These are phyloP conservation scores for Cercospora sesami DNA, from an alignment of 2,329 filamentous ascomycete genomes.

Conservation along the genomic window DNA sequence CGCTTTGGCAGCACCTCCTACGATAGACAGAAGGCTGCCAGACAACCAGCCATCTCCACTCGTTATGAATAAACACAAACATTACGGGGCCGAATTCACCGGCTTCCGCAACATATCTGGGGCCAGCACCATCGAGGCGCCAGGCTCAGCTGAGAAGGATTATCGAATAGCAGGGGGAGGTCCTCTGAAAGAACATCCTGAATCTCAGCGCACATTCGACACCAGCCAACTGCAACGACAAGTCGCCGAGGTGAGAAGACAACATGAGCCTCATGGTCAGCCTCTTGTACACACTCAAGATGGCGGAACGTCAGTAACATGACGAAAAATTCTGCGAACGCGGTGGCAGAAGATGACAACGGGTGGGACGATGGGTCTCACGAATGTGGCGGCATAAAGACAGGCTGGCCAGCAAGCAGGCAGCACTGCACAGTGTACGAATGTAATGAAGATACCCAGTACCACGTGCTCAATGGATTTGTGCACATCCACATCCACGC, in stretches of 20 bases:
- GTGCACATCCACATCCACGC: neutral
- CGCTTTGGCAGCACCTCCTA: slow-evolving; percentile 33
- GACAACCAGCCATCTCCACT: slow-evolving; percentile 30
- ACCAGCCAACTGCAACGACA: slow-evolving; percentile 33
- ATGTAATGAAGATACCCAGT: slow-evolving; percentile 8
- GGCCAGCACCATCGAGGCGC: slow-evolving; percentile 40
- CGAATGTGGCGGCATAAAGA: neutral
- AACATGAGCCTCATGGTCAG: slow-evolving; percentile 28
- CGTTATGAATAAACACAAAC: slow-evolving; percentile 32
- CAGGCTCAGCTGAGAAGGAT: slow-evolving; percentile 30
- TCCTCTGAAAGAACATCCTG: slow-evolving; percentile 26
- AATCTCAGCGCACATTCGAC: slow-evolving; percentile 31
- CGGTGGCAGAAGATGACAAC: neutral
- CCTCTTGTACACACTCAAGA: slow-evolving; percentile 31
- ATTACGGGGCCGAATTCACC: slow-evolving; percentile 27
- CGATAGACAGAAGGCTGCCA: slow-evolving; percentile 24
- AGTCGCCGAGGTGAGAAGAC: slow-evolving; percentile 21
- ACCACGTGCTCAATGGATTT: neutral
- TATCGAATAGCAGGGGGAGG: slow-evolving; percentile 18
- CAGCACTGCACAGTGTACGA: neutral
- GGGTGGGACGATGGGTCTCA: neutral
- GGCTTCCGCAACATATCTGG: slow-evolving; percentile 43
- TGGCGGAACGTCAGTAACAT: slow-evolving; percentile 18
- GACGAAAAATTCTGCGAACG: neutral
- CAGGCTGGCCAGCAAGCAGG: neutral